phyloP scores from a whole-genome alignment of 2,329 filamentous ascomycete species.

The Trichoderma sp. region DNA sequence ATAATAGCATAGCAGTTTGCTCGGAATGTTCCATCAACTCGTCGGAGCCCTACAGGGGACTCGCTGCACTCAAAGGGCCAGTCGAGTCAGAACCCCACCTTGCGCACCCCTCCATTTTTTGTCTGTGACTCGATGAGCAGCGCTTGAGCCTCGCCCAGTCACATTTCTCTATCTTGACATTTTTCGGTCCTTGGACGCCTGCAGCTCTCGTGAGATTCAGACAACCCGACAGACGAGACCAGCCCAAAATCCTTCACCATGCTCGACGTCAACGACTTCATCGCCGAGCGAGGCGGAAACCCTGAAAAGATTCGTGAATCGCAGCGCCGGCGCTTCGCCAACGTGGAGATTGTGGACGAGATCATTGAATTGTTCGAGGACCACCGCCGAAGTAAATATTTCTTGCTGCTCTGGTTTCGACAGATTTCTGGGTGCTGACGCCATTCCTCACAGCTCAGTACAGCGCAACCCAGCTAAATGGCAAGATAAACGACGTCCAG shows the following conservation, averaged over 20 bases:
- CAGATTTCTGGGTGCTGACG: neutral
- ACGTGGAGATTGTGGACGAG: constrained; percentile 83
- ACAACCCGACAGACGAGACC: neutral
- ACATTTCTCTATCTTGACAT: neutral
- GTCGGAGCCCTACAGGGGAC: neutral
- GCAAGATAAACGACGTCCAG: constrained; percentile 82
- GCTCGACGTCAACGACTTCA: constrained; percentile 76
- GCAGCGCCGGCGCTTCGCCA: constrained; percentile 76
- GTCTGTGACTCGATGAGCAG: neutral
- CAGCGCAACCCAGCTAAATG: constrained; percentile 73
- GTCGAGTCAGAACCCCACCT: constrained; percentile 12
- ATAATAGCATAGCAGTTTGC: too few relatives aligned
- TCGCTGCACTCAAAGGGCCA: neutral
- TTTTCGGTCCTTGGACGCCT: neutral
- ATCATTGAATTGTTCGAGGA: constrained; percentile 85
- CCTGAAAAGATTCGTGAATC: constrained; percentile 89
- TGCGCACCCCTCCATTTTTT: constrained; percentile 14
- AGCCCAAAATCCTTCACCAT: constrained; percentile 42
- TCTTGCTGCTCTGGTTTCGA: constrained; percentile 23
- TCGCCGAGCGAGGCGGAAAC: constrained; percentile 84
- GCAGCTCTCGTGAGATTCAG: neutral
- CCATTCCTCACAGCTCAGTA: constrained; percentile 56
- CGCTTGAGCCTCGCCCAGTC: neutral
- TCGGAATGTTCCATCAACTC: neutral
- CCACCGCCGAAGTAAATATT: constrained; percentile 66